These are phyloP conservation scores for Ricinus communis DNA, from an alignment of 345 rosid genomes.

Conservation along the genomic window DNA sequence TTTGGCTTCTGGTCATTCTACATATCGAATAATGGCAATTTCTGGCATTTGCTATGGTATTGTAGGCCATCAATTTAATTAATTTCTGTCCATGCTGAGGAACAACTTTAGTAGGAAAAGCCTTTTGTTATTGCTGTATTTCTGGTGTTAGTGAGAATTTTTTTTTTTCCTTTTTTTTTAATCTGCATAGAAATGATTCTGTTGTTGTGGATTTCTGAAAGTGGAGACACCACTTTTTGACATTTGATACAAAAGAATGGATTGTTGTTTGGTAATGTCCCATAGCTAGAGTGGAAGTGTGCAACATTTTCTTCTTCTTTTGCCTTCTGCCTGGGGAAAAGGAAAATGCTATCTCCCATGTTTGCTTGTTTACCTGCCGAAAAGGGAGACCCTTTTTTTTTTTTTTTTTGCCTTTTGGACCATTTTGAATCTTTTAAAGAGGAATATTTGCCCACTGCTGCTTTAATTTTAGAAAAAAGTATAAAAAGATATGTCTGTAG, in stretches of 20 bases:
- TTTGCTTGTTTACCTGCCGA: slow-evolving; percentile 22
- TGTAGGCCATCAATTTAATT: too few relatives aligned
- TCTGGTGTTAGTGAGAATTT: too few relatives aligned
- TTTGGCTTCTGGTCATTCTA: background rate
- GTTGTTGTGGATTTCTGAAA: slow-evolving; percentile 1
- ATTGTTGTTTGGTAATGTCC: slow-evolving; percentile 7
- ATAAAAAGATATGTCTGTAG: too few relatives aligned
- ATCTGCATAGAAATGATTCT: background rate
- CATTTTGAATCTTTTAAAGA: background rate
- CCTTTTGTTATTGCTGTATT: background rate
- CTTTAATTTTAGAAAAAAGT: background rate
- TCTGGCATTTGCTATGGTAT: too few relatives aligned
- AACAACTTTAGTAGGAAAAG: too few relatives aligned
- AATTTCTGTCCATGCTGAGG: too few relatives aligned
- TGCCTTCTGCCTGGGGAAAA: slow-evolving; percentile 7
- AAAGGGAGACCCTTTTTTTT: slow-evolving; percentile 28
- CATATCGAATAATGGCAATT: background rate
- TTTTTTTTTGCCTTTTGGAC: too few relatives aligned
- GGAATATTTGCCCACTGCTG: background rate
- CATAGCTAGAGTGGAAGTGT: background rate
- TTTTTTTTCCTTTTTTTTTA: too few relatives aligned
- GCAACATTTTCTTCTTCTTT: too few relatives aligned
- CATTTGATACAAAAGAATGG: background rate
- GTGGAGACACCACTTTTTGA: slow-evolving; percentile 16
- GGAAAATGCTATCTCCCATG: slow-evolving; percentile 2